These are phyloP conservation scores for Talaromyces sp. DNA, from an alignment of 2,329 filamentous ascomycete species.

Conservation along the genomic window DNA sequence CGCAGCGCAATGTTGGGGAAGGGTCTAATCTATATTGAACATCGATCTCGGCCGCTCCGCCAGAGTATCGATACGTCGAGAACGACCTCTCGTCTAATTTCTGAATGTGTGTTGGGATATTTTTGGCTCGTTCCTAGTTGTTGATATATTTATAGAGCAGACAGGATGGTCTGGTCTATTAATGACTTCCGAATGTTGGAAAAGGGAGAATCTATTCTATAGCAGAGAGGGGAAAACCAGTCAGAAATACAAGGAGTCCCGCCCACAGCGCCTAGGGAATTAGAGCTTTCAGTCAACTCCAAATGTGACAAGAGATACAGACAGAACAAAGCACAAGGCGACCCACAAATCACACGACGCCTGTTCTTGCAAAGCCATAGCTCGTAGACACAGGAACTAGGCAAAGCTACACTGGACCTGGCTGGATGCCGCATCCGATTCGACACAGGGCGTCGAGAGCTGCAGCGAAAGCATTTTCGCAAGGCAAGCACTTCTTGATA, in stretches of 20 bases:
- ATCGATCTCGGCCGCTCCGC: background rate
- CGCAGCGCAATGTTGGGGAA: background rate
- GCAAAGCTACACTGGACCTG: background rate
- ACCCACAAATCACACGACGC: slow-evolving; percentile 12
- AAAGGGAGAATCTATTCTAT: background rate
- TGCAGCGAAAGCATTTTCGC: slow-evolving; percentile 3
- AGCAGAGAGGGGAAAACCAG: background rate
- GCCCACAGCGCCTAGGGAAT: background rate
- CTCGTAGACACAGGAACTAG: background rate
- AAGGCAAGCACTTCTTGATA: background rate
- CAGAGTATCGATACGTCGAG: background rate
- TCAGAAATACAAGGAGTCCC: slow-evolving; percentile 8
- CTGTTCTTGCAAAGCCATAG: background rate
- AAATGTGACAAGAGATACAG: slow-evolving; percentile 7
- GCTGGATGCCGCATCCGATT: slow-evolving; percentile 9
- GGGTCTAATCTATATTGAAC: slow-evolving; percentile 1
- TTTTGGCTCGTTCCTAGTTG: background rate
- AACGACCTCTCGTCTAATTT: background rate
- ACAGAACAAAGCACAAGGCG: slow-evolving; percentile 6
- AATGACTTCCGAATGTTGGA: too few relatives aligned
- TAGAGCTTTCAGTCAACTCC: background rate
- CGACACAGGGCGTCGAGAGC: slow-evolving; percentile 4
- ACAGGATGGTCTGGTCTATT: background rate
- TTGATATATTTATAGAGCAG: background rate
- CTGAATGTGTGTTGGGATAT: background rate